phyloP scores from a whole-genome alignment of 768 basidiomycete genomes.

The Boletus eberwhitei region DNA sequence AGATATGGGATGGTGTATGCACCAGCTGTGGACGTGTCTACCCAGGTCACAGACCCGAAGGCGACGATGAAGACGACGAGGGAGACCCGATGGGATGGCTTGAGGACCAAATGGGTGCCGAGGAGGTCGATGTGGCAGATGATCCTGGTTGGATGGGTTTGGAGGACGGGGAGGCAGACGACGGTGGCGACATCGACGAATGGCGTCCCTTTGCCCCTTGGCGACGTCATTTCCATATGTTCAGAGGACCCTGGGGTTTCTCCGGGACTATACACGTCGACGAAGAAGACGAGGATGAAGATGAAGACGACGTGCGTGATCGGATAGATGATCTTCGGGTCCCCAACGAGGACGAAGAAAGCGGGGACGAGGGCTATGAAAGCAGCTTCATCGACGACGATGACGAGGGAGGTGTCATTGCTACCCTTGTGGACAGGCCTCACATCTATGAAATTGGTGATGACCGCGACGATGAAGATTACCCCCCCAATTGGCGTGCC shows the following conservation, averaged over 20 bases:
- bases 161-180: conserved; percentile 34
- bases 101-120: conserved; percentile 38
- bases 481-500: background rate
- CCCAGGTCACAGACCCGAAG: conserved; percentile 42
- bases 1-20: conserved; percentile 71
- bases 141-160: conserved; percentile 34
- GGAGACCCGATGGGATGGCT: conserved; percentile 32
- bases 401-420: conserved; percentile 4
- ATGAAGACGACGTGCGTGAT: conserved; percentile 5
- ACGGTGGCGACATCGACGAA: conserved; percentile 26
- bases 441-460: conserved; percentile 28
- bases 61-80: conserved; percentile 25
- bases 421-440: background rate
- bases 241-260: conserved; percentile 18
- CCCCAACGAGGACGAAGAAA: conserved; percentile 18
- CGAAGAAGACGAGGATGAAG: conserved; percentile 25
- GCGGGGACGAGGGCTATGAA: conserved; percentile 43
- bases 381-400: conserved; percentile 58
- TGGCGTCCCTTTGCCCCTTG: conserved; percentile 19
- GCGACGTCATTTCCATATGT: conserved; percentile 13
- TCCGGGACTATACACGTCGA: conserved; percentile 18
- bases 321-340: conserved; percentile 1
- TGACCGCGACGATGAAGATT: conserved; percentile 10
- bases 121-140: conserved; percentile 28
- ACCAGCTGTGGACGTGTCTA: conserved; percentile 59